A percentile compares a stretch with the other conserved stretches of the same genome.
Conservation (phyloP, 2,329 filamentous ascomycete genomes). For the Alternaria incomplexa region DNA sequence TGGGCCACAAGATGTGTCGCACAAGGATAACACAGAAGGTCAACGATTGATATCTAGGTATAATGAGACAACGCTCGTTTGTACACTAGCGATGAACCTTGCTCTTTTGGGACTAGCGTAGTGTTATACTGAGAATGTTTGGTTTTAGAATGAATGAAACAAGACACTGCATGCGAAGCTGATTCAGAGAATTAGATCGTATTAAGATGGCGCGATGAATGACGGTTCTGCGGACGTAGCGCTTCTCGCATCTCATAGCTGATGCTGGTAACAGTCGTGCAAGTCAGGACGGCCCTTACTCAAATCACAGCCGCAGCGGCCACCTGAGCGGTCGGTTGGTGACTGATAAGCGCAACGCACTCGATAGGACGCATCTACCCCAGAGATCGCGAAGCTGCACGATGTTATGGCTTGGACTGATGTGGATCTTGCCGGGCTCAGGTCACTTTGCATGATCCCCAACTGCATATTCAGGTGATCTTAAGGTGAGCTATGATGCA, state of each 20-base stretch:
- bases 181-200: no score
- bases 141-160: background rate
- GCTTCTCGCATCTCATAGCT: background rate
- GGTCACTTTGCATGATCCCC: background rate
- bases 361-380: background rate
- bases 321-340: background rate
- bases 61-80: background rate
- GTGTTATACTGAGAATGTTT: background rate
- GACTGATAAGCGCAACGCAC: conserved; percentile 1
- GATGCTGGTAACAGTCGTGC: background rate
- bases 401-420: background rate
- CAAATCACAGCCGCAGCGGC: background rate
- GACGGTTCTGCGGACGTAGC: background rate
- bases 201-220: background rate
- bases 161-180: background rate
- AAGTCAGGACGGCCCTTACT: conserved; percentile 2
- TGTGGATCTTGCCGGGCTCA: background rate
- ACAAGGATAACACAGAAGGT: background rate
- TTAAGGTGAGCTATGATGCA: background rate
- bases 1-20: background rate
- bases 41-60: background rate
- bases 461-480: background rate
- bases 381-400: background rate
- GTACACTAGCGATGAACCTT: background rate
- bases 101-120: background rate